Evolutionary conservation across 306 rosid genomes (phyloP), one percentile per base, ranked within the genome.

Genomic region (Comarum palustre): DNA sequence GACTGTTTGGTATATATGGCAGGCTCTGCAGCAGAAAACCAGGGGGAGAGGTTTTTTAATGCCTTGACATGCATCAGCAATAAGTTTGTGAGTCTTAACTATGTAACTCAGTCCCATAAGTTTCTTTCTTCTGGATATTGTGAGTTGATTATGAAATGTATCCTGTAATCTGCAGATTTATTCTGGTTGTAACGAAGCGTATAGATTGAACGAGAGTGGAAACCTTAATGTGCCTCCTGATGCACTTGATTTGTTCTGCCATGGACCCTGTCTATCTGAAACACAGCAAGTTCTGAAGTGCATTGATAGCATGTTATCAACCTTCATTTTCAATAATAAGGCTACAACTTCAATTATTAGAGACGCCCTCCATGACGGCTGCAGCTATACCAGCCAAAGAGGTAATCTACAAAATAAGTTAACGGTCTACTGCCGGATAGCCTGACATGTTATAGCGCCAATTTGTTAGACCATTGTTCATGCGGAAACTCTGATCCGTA

Each of bases 171-270:
- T 61, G 66, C 85, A 86, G 96, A 81, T 88, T 22, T 90, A 88
- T 73, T 68, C 17, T 47, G 85, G 81, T 50, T 90, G 93, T 68
- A 59, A 78, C 39, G 86, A 86, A 55, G 82, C 85, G 17, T 90
- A 86, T 47, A 85, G 96, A 80, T 80, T 90, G 78, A 87, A 85
- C 55, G 88, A 92, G 60, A 84, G 87, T 54, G 94, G 92, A 73
- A 79, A 77, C 74, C 65, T 91, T 31, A 79, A 82, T 12, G 74
- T 88, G 19, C 94, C 97, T 65, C 74, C 82, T 16, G 84, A 82
- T 73, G 92, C 83, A 17, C 64, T 74, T 71, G 85, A 81, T 71
- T 29, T 76, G 51, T 88, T 91, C 85, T 88, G 94, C 42, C 82
- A 75, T 73, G 90, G 90, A 74, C 92, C 94, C 8, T 91, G 97